Percentiles rank a stretch among this genome's conserved stretches.
Conservation (phyloP, 805 yeast species). For the Candida alai region DNA sequence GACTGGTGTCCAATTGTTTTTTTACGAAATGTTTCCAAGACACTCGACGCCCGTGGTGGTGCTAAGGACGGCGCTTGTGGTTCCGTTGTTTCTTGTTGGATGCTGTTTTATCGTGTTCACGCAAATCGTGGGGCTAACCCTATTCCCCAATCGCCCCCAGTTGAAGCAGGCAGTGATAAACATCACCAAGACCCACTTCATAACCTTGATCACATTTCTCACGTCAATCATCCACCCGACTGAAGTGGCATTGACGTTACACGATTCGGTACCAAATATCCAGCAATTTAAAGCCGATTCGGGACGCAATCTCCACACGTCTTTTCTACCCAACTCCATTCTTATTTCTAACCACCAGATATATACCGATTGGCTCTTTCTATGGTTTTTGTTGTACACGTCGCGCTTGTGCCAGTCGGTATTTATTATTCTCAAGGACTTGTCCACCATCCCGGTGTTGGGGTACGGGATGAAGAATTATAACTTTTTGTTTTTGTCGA, state of each 20-base stretch:
- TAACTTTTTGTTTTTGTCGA: slow-evolving; percentile 71
- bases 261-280: slow-evolving; percentile 17
- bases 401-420: slow-evolving; percentile 61
- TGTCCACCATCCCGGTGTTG: slow-evolving; percentile 69
- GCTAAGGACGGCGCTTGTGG: slow-evolving; percentile 20
- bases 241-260: slow-evolving; percentile 48
- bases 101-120: slow-evolving; percentile 41
- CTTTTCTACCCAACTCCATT: slow-evolving; percentile 51
- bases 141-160: slow-evolving; percentile 28
- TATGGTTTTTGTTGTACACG: slow-evolving; percentile 83
- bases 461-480: slow-evolving; percentile 85
- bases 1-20: too few species aligned
- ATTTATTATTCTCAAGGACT: slow-evolving; percentile 73
- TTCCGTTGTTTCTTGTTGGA: slow-evolving; percentile 21
- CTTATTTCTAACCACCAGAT: slow-evolving; percentile 89
- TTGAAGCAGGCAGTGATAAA: slow-evolving; percentile 42
- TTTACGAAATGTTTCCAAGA: slow-evolving; percentile 7
- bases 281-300: slow-evolving; percentile 27
- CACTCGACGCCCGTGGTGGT: slow-evolving; percentile 17
- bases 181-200: slow-evolving; percentile 55
- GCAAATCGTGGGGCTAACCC: slow-evolving; percentile 38
- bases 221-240: slow-evolving; percentile 52
- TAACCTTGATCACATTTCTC: slow-evolving; percentile 49
- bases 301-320: slow-evolving; percentile 19
- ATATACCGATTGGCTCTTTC: slow-evolving; percentile 87